A percentile compares a stretch with the other conserved stretches of the same genome.
Evolutionary conservation across 208 protist species (phyloP).

Genomic region (Acanthamoeba lenticulata): DNA sequence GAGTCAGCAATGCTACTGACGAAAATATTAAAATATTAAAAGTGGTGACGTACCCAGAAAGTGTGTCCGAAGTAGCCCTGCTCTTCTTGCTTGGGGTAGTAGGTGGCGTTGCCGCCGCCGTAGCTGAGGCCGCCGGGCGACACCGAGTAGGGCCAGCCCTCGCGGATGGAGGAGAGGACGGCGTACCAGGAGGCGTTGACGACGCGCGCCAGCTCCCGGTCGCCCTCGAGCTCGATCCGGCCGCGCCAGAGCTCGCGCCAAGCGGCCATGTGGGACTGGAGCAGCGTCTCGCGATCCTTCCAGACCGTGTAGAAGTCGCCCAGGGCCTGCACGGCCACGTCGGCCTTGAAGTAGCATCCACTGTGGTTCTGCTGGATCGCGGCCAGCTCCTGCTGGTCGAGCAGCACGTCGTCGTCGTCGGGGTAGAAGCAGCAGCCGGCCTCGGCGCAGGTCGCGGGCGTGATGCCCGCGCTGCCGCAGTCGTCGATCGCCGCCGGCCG

Average conservation of each 20-base stretch:
- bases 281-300: neutral
- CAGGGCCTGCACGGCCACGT: neutral
- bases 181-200: conserved; percentile 63
- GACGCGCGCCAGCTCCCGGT: conserved; percentile 1
- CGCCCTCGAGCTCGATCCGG: conserved; percentile 49
- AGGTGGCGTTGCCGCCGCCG: conserved; percentile 61
- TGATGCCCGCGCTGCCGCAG: conserved; percentile 57
- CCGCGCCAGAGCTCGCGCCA: conserved; percentile 30
- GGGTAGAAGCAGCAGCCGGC: conserved; percentile 61
- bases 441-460: neutral
- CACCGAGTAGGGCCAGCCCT: conserved; percentile 51
- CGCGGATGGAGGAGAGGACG: conserved; percentile 1
- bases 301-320: neutral
- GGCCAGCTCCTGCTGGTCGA: neutral
- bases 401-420: neutral
- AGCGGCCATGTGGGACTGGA: neutral
- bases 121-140: conserved; percentile 64
- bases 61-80: conserved; percentile 66
- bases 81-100: conserved; percentile 64
- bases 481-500: neutral
- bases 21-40: too few relatives aligned
- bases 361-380: conserved; percentile 41
- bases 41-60: conserved; percentile 10
- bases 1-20: too few relatives aligned
- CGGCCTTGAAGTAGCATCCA: conserved; percentile 55